These are phyloP conservation scores for Salmacisia buchloeana DNA, from an alignment of 1,284 basidiomycete species.

Conservation along the genomic window DNA sequence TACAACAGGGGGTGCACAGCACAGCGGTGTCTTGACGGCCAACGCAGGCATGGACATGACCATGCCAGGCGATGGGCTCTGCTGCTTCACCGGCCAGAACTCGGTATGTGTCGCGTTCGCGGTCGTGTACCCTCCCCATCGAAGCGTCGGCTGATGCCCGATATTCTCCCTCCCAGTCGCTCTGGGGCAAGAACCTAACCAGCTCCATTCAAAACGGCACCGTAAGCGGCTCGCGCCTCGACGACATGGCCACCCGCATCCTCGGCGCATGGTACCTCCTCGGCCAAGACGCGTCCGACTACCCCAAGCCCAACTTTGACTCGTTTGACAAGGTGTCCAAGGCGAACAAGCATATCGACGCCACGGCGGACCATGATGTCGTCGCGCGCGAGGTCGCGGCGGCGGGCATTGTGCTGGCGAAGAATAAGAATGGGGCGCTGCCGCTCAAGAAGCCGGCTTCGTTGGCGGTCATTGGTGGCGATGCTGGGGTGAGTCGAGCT, in stretches of 20 bases:
- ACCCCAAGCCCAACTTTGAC: constrained; percentile 35
- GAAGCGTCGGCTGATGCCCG: background rate
- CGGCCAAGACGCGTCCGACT: constrained; percentile 15
- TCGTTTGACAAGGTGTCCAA: background rate
- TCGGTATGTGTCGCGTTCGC: background rate
- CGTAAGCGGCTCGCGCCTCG: constrained; percentile 59
- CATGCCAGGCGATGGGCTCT: constrained; percentile 50
- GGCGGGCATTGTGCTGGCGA: constrained; percentile 67
- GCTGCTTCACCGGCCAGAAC: constrained; percentile 1
- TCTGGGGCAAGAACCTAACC: constrained; percentile 58
- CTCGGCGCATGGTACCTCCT: constrained; percentile 46
- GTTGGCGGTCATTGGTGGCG: constrained; percentile 57
- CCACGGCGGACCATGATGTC: constrained; percentile 67
- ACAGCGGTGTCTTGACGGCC: constrained; percentile 44
- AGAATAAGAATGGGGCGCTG: constrained; percentile 61
- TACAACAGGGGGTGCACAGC: background rate
- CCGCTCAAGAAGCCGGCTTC: constrained; percentile 60
- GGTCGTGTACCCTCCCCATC: background rate
- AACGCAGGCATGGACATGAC: constrained; percentile 64
- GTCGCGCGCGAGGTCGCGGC: constrained; percentile 67
- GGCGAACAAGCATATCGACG: constrained; percentile 62
- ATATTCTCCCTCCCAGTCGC: constrained; percentile 4
- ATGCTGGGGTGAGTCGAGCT: constrained; percentile 56
- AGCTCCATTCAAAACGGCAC: constrained; percentile 65
- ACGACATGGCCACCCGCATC: constrained; percentile 53